Conservation (phyloP, 2,329 filamentous ascomycete genomes). For the Monilinia polystroma region DNA sequence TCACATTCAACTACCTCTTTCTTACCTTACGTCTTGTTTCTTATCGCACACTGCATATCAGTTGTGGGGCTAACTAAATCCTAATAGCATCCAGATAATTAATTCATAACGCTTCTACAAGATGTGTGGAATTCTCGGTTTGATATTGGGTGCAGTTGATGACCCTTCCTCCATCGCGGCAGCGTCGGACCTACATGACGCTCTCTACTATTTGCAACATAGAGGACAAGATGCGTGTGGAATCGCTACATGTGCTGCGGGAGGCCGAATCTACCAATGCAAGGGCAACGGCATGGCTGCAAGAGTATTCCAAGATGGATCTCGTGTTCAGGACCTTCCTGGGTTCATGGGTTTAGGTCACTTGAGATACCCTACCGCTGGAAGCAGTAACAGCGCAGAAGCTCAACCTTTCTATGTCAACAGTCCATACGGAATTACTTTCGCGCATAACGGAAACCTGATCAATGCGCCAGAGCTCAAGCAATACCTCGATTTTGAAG, state of each 20-base stretch:
- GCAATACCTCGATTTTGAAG: slow-evolving; percentile 48
- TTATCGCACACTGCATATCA: slow-evolving; percentile 7
- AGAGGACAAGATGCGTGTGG: slow-evolving; percentile 87
- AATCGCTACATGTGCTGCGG: slow-evolving; percentile 71
- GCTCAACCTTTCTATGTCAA: slow-evolving; percentile 94
- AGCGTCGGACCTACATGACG: slow-evolving; percentile 67
- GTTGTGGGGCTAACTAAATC: slow-evolving; percentile 21
- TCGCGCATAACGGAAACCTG: slow-evolving; percentile 85
- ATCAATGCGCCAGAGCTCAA: slow-evolving; percentile 72
- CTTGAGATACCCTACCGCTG: slow-evolving; percentile 85
- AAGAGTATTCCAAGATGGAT: slow-evolving; percentile 80
- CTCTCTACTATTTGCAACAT: slow-evolving; percentile 68
- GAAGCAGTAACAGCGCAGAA: slow-evolving; percentile 79
- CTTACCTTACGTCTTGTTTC: not conserved
- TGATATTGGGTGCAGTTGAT: slow-evolving; percentile 58
- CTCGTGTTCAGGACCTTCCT: slow-evolving; percentile 69
- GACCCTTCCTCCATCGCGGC: slow-evolving; percentile 50
- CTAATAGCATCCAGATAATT: slow-evolving; percentile 6
- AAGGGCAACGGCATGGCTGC: slow-evolving; percentile 88
- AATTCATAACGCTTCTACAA: slow-evolving; percentile 26
- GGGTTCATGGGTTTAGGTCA: slow-evolving; percentile 87
- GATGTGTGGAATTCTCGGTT: slow-evolving; percentile 63
- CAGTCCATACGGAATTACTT: slow-evolving; percentile 76
- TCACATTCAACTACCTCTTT: slow-evolving; percentile 23
- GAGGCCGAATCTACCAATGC: slow-evolving; percentile 81